phyloP scores from a whole-genome alignment of 441 rosid species.

The Erysimum cheiri region DNA sequence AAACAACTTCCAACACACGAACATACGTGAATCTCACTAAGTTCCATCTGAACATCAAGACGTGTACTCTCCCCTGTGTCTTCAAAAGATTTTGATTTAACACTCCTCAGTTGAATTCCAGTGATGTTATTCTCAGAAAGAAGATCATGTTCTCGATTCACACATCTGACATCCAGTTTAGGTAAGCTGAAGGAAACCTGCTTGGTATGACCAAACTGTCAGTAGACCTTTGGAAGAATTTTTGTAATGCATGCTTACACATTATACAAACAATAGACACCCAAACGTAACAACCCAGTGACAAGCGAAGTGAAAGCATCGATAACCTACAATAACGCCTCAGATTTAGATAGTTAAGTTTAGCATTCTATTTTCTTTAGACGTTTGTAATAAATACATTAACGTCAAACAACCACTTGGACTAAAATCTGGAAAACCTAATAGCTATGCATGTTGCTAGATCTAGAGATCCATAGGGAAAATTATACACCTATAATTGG shows the following conservation, averaged over 20 bases:
- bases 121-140: conserved; percentile 77
- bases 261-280: conserved; percentile 2
- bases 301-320: conserved; percentile 5
- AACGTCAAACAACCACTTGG: background rate
- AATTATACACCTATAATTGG: background rate
- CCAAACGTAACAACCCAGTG: background rate
- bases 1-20: conserved; percentile 42
- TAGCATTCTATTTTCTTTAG: background rate
- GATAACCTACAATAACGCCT: background rate
- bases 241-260: background rate
- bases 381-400: background rate
- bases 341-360: background rate
- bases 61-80: conserved; percentile 93
- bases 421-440: background rate
- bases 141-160: conserved; percentile 72
- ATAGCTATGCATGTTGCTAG: background rate
- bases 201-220: conserved; percentile 40
- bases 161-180: conserved; percentile 82
- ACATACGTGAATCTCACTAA: conserved; percentile 96
- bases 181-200: conserved; percentile 86
- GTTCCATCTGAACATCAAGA: conserved; percentile 87
- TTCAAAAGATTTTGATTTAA: conserved; percentile 77
- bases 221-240: conserved; percentile 16
- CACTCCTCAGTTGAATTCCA: conserved; percentile 81
- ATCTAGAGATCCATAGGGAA: background rate